Percentiles rank a stretch among this genome's conserved stretches.
Evolutionary conservation across 495 filamentous ascomycete genomes (phyloP).

Genomic region (Apiosordaria backusii): DNA sequence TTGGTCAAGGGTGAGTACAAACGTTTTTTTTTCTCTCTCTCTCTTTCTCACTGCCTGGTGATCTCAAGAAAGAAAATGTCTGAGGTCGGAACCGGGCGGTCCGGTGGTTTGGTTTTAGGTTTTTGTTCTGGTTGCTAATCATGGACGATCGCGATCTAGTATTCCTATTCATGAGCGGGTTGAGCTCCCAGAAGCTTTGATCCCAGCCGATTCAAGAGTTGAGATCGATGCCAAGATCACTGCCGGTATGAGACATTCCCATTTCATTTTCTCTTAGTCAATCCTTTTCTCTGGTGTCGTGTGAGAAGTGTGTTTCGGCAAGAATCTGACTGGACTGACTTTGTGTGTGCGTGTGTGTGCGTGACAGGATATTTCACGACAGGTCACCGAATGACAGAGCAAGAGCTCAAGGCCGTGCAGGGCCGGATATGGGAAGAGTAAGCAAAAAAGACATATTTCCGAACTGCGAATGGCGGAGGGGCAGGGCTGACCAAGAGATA

Average conservation of each 20-base stretch:
- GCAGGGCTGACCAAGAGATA: slow-evolving; percentile 22
- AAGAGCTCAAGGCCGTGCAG: slow-evolving; percentile 78
- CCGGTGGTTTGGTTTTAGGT: not conserved
- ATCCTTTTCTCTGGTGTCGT: not conserved
- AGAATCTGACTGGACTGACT: slow-evolving; percentile 13
- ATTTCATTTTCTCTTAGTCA: slow-evolving; percentile 5
- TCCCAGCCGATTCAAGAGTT: slow-evolving; percentile 90
- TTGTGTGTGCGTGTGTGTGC: too few relatives aligned
- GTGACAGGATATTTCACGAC: slow-evolving; percentile 71
- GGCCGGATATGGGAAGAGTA: slow-evolving; percentile 92
- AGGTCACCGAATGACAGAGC: slow-evolving; percentile 81
- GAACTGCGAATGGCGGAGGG: slow-evolving; percentile 10
- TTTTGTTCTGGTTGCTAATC: slow-evolving; percentile 15
- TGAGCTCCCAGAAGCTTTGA: slow-evolving; percentile 90
- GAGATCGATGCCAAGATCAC: slow-evolving; percentile 99
- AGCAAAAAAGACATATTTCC: slow-evolving; percentile 21
- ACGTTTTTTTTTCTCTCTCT: not conserved
- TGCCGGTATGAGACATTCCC: slow-evolving; percentile 65
- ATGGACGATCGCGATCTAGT: slow-evolving; percentile 27
- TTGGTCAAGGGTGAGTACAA: slow-evolving; percentile 69
- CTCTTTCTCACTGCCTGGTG: too few relatives aligned
- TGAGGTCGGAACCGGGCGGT: not conserved
- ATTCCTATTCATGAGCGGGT: slow-evolving; percentile 92
- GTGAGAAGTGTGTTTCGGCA: slow-evolving; percentile 6
- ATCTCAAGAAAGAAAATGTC: not conserved